Percentiles rank a stretch among this genome's conserved stretches.
Evolutionary conservation across 2,329 filamentous ascomycete genomes (phyloP).

Genomic region (Aspergillus fumigatiaffinis): DNA sequence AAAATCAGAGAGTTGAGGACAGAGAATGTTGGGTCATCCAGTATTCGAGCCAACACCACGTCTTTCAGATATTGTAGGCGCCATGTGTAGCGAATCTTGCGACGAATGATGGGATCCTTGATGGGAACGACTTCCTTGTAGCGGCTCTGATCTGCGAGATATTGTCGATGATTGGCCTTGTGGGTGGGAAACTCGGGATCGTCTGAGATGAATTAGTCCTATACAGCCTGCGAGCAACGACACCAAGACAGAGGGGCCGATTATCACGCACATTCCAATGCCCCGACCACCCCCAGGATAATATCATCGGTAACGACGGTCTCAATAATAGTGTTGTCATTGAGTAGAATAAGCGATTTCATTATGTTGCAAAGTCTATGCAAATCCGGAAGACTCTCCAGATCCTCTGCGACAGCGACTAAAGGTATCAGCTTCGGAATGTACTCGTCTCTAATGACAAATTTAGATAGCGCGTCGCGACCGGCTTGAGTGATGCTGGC

Average conservation of each 20-base stretch:
- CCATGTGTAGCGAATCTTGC: conserved; percentile 95
- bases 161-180: conserved; percentile 95
- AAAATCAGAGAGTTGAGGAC: conserved; percentile 97
- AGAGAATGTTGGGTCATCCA: conserved; percentile 96
- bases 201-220: conserved; percentile 49
- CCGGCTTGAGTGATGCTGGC: conserved; percentile 71
- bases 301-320: conserved; percentile 86
- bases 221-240: background rate
- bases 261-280: conserved; percentile 67
- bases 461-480: conserved; percentile 82
- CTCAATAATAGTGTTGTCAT: conserved; percentile 93
- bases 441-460: conserved; percentile 80
- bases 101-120: conserved; percentile 72
- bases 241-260: background rate
- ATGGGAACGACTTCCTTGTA: conserved; percentile 97
- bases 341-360: conserved; percentile 91
- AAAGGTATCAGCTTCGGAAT: conserved; percentile 81
- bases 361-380: conserved; percentile 96
- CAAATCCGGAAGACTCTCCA: conserved; percentile 80
- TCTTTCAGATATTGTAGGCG: conserved; percentile 95
- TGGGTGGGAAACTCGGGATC: conserved; percentile 97
- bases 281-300: conserved; percentile 87
- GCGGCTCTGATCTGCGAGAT: conserved; percentile 79
- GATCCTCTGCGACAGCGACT: conserved; percentile 83
- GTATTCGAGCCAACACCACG: conserved; percentile 91